A percentile compares a stretch with the other conserved stretches of the same genome.
Conservation (phyloP, 1,139 yeast species). For the Ogataea hybrid region DNA sequence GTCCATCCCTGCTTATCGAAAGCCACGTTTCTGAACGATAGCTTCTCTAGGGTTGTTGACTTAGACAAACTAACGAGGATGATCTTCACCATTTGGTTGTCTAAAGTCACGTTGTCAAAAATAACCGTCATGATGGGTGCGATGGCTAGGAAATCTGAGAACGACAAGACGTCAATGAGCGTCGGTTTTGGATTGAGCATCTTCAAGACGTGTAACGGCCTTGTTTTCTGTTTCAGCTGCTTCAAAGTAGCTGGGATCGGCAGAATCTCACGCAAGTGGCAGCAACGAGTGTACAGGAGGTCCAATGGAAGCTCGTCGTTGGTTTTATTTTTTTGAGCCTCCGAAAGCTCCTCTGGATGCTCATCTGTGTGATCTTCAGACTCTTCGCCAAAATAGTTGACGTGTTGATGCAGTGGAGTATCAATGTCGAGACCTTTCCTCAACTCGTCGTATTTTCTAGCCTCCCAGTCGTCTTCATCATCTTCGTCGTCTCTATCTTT, state of each 20-base stretch:
- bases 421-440: slow-evolving; percentile 39
- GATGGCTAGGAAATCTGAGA: slow-evolving; percentile 82
- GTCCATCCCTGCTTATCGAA: slow-evolving; percentile 74
- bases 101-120: slow-evolving; percentile 79
- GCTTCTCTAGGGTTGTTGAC: slow-evolving; percentile 60
- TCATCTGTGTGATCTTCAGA: slow-evolving; percentile 3
- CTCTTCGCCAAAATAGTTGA: slow-evolving; percentile 47
- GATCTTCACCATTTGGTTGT: slow-evolving; percentile 76
- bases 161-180: slow-evolving; percentile 80
- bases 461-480: slow-evolving; percentile 27
- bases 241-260: slow-evolving; percentile 77
- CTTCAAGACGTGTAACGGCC: slow-evolving; percentile 74
- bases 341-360: no score
- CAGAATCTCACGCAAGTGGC: slow-evolving; percentile 69
- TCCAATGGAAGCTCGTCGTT: slow-evolving; percentile 48
- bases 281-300: slow-evolving; percentile 68
- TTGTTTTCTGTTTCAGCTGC: slow-evolving; percentile 72
- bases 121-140: slow-evolving; percentile 77
- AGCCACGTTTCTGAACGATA: slow-evolving; percentile 77
- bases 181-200: slow-evolving; percentile 91
- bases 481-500: slow-evolving; percentile 27
- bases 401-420: slow-evolving; percentile 69
- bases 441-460: slow-evolving; percentile 20
- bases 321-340: neutral
- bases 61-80: slow-evolving; percentile 60